Percentiles rank a stretch among this genome's conserved stretches.
Evolutionary conservation across 1,284 basidiomycete genomes (phyloP).

Genomic region (Trichosporon faecale): DNA sequence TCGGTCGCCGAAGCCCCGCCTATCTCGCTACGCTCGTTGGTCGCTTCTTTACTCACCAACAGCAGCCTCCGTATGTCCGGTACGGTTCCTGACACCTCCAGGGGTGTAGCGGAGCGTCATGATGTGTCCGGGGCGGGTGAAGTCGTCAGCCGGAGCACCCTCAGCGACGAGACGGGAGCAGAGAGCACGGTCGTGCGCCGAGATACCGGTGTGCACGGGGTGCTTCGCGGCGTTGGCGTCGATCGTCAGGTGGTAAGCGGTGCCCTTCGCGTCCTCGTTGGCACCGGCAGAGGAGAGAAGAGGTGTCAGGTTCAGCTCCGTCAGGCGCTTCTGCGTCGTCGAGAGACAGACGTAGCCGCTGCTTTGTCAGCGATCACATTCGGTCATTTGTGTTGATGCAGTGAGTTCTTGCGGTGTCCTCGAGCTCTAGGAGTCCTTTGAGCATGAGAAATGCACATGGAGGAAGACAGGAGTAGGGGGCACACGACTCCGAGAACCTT

Average conservation of each 20-base stretch:
- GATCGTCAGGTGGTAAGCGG: slow-evolving; percentile 94
- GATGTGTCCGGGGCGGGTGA: slow-evolving; percentile 91
- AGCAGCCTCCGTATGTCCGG: slow-evolving; percentile 90
- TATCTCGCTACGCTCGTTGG: not conserved
- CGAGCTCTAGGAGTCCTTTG: not conserved
- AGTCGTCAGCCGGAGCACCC: slow-evolving; percentile 65
- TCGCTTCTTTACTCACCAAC: slow-evolving; percentile 57
- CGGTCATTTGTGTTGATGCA: not conserved
- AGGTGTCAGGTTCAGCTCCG: slow-evolving; percentile 82
- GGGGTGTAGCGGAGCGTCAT: slow-evolving; percentile 83
- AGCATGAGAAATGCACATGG: no score
- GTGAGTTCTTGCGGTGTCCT: not conserved
- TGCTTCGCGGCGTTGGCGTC: slow-evolving; percentile 66
- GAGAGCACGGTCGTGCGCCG: slow-evolving; percentile 87
- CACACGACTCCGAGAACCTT: not conserved
- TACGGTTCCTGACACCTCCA: slow-evolving; percentile 78
- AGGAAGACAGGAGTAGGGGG: slow-evolving; percentile 1
- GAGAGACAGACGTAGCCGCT: slow-evolving; percentile 96
- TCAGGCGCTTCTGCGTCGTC: slow-evolving; percentile 70
- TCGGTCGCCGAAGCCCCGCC: not conserved
- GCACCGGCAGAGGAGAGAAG: slow-evolving; percentile 77
- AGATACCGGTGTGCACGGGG: slow-evolving; percentile 80
- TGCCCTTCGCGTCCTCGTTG: slow-evolving; percentile 77
- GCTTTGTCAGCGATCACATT: not conserved
- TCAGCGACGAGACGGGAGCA: slow-evolving; percentile 76